A percentile compares a stretch with the other conserved stretches of the same genome.
phyloP scores from a whole-genome alignment of 2,329 filamentous ascomycete species.

The Neopestalotiopsis sp. region DNA sequence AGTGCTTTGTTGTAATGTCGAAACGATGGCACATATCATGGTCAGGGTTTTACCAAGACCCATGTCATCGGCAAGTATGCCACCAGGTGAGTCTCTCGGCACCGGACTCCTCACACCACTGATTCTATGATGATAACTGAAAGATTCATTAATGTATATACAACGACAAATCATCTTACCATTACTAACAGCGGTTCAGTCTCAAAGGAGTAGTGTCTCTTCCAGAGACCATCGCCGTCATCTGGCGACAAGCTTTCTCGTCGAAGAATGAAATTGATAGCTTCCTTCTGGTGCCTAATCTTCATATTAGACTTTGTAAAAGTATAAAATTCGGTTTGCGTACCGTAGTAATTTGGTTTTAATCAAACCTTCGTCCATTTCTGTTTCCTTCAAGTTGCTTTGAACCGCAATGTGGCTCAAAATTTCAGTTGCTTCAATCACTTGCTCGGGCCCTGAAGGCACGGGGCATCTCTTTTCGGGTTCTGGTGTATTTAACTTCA shows the following conservation, averaged over 20 bases:
- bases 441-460: background rate
- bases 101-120: background rate
- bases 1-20: too few species aligned
- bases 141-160: background rate
- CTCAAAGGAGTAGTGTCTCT: background rate
- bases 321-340: background rate
- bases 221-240: too few species aligned
- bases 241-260: too few species aligned
- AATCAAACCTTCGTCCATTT: background rate
- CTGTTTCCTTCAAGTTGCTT: background rate
- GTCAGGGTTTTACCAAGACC: slow-evolving; percentile 6
- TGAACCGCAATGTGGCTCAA: background rate
- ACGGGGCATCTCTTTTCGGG: background rate
- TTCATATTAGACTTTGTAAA: background rate
- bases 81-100: background rate
- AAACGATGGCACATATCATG: background rate
- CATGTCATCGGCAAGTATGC: slow-evolving; percentile 17
- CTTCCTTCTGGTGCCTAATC: background rate
- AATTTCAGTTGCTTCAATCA: background rate
- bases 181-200: background rate
- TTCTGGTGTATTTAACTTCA: background rate
- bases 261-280: background rate
- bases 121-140: background rate
- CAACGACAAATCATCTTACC: background rate
- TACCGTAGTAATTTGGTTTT: background rate